Conservation (phyloP, 2,329 filamentous ascomycete genomes). For the Shiraia sp. region DNA sequence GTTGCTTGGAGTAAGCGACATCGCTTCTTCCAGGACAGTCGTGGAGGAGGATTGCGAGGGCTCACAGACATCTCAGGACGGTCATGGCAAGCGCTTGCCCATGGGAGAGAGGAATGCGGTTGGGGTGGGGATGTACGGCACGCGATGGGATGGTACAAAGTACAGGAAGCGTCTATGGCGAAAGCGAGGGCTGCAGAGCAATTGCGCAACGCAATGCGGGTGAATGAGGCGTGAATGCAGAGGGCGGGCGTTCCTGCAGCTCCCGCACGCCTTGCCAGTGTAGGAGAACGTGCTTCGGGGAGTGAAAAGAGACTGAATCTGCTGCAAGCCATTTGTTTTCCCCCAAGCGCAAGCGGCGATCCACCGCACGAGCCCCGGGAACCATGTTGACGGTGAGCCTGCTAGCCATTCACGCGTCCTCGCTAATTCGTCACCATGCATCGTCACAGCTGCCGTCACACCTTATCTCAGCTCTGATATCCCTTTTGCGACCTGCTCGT, state of each 20-base stretch:
- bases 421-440: conserved; percentile 17
- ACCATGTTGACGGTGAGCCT: conserved; percentile 3
- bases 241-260: conserved; percentile 9
- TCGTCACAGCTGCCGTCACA: conserved; percentile 17
- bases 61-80: conserved; percentile 32
- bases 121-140: conserved; percentile 22
- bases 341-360: conserved; percentile 16
- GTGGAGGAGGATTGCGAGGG: conserved; percentile 28
- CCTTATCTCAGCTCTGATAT: neutral
- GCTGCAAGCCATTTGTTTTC: conserved; percentile 11
- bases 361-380: conserved; percentile 18
- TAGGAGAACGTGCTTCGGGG: conserved; percentile 11
- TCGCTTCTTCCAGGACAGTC: conserved; percentile 34
- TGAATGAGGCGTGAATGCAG: conserved; percentile 1
- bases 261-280: conserved; percentile 7
- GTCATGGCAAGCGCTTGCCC: conserved; percentile 30
- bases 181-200: too few species aligned
- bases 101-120: conserved; percentile 16
- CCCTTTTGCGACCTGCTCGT: too few species aligned
- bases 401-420: conserved; percentile 11
- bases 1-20: conserved; percentile 46
- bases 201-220: conserved; percentile 5
- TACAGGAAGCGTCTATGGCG: too few species aligned
- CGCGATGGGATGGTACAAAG: too few species aligned
- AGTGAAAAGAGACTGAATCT: conserved; percentile 7